These are phyloP conservation scores for Ampelocalamus luodianensis DNA, from an alignment of 176 grass and related monocot genomes.

Conservation along the genomic window DNA sequence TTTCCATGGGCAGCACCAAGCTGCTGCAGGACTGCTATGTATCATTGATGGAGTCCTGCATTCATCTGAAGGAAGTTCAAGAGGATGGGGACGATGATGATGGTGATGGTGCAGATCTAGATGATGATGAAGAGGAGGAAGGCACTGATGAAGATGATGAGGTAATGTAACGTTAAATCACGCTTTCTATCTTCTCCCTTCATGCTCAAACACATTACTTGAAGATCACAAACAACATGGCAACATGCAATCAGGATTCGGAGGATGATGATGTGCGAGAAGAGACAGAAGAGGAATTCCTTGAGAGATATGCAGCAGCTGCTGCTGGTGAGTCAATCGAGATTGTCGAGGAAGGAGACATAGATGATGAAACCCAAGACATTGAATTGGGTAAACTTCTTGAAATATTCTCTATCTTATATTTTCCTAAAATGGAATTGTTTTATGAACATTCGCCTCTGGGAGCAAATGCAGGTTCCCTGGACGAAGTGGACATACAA, in stretches of 20 bases:
- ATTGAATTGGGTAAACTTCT: conserved; percentile 66
- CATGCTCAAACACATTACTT: neutral
- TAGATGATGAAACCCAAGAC: conserved; percentile 69
- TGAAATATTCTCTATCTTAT: neutral
- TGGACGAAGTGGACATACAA: conserved; percentile 60
- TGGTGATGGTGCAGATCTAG: conserved; percentile 48
- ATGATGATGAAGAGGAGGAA: conserved; percentile 59
- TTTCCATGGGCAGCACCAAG: conserved; percentile 49
- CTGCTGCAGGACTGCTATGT: conserved; percentile 65
- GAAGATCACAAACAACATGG: conserved; percentile 11
- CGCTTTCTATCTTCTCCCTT: neutral
- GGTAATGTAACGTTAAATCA: conserved; percentile 26
- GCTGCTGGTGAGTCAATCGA: conserved; percentile 57
- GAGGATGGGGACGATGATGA: conserved; percentile 58
- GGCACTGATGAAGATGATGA: conserved; percentile 48
- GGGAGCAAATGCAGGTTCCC: conserved; percentile 51
- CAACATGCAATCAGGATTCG: conserved; percentile 63
- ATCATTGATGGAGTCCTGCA: conserved; percentile 75
- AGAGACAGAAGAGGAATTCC: conserved; percentile 85
- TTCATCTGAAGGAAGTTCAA: conserved; percentile 69
- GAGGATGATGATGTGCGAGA: conserved; percentile 72
- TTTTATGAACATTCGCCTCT: neutral
- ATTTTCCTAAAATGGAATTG: neutral
- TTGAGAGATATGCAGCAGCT: conserved; percentile 71
- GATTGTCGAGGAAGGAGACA: conserved; percentile 68